These are phyloP conservation scores for Cryphonectria parasitica DNA, from an alignment of 2,329 filamentous ascomycete species.

Conservation along the genomic window DNA sequence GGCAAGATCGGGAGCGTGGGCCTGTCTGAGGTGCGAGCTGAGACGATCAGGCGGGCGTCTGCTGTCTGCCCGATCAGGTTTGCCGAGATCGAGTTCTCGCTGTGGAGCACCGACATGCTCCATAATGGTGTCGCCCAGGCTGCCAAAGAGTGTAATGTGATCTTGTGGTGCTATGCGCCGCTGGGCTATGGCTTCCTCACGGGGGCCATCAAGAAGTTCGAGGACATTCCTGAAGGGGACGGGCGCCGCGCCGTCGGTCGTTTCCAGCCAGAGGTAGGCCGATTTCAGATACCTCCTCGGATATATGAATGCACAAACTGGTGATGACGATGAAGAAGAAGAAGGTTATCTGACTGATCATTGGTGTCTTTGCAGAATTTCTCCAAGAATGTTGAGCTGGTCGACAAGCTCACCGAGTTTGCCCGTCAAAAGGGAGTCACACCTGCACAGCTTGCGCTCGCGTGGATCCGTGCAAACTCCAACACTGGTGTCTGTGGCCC, in stretches of 20 bases:
- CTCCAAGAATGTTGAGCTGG: constrained; percentile 14
- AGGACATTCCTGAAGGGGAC: constrained; percentile 53
- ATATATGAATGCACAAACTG: neutral
- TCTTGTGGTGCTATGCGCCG: constrained; percentile 63
- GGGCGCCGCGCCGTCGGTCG: constrained; percentile 47
- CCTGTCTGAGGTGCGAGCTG: constrained; percentile 40
- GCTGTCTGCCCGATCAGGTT: constrained; percentile 59
- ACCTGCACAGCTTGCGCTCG: constrained; percentile 17
- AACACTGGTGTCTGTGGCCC: constrained; percentile 7
- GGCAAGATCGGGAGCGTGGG: constrained; percentile 38
- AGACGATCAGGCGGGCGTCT: constrained; percentile 47
- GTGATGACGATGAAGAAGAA: neutral
- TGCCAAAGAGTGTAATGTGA: constrained; percentile 60
- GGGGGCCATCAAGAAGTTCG: constrained; percentile 48
- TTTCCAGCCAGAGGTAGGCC: constrained; percentile 50
- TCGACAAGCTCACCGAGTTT: constrained; percentile 3
- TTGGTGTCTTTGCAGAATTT: constrained; percentile 2
- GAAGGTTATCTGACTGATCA: neutral
- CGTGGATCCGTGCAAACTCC: constrained; percentile 13
- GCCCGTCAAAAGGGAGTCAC: constrained; percentile 9
- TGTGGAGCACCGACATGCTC: constrained; percentile 60
- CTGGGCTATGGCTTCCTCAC: constrained; percentile 61
- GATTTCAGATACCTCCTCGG: neutral
- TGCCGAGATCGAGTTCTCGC: constrained; percentile 64
- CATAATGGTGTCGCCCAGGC: constrained; percentile 60